A percentile compares a stretch with the other conserved stretches of the same genome.
Evolutionary conservation across 257 asterid genomes (phyloP).

Genomic region (Gentiana macrophylla): DNA sequence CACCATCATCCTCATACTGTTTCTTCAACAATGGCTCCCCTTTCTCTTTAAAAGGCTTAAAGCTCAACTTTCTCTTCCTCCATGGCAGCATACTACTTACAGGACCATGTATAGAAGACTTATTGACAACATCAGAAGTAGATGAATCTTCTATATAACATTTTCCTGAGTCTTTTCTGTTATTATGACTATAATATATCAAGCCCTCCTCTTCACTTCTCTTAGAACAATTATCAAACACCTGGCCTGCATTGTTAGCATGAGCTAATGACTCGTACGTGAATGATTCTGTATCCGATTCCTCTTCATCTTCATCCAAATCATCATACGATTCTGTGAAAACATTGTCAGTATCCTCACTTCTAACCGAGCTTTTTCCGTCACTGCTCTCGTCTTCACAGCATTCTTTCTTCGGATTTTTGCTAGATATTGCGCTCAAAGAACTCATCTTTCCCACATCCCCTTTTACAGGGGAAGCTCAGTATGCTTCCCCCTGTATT

Average conservation of each 20-base stretch:
- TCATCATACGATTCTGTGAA: constrained; percentile 37
- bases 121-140: constrained; percentile 17
- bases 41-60: constrained; percentile 53
- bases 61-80: constrained; percentile 65
- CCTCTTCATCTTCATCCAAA: constrained; percentile 31
- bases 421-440: constrained; percentile 30
- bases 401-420: constrained; percentile 27
- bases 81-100: constrained; percentile 61
- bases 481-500: constrained; percentile 15
- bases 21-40: constrained; percentile 72
- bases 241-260: constrained; percentile 53
- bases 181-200: constrained; percentile 35
- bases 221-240: constrained; percentile 28
- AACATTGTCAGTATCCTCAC: constrained; percentile 33
- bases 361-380: constrained; percentile 47
- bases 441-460: constrained; percentile 35
- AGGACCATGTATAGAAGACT: constrained; percentile 20
- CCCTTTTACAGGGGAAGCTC: constrained; percentile 24
- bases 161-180: constrained; percentile 16
- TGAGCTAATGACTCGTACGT: constrained; percentile 52
- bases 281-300: constrained; percentile 35
- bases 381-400: constrained; percentile 56
- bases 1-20: constrained; percentile 71
- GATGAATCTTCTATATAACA: constrained; percentile 9
- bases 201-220: constrained; percentile 50